These are phyloP conservation scores for Clathrospora elynae DNA, from an alignment of 2,329 filamentous ascomycete species.

Conservation along the genomic window DNA sequence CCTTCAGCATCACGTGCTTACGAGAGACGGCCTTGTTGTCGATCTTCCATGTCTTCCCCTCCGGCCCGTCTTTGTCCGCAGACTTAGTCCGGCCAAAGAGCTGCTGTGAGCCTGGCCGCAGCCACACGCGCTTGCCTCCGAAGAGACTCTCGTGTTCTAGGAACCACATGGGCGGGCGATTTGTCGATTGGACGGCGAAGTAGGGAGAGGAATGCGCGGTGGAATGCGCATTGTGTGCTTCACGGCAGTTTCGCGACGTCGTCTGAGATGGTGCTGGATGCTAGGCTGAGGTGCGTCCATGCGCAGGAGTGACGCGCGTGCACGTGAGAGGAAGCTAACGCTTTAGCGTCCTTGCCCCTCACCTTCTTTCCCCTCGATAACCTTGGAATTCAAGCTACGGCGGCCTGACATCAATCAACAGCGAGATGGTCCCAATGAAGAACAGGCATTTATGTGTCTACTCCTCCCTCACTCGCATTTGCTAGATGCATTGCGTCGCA, in stretches of 20 bases:
- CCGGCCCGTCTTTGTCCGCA: slow-evolving; percentile 52
- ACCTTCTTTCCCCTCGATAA: not conserved
- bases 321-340: slow-evolving; percentile 15
- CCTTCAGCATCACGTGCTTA: slow-evolving; percentile 80
- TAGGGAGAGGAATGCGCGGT: not conserved
- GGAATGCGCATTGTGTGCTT: slow-evolving; percentile 4
- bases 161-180: slow-evolving; percentile 55
- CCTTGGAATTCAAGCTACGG: no score
- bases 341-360: not conserved
- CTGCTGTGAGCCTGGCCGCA: slow-evolving; percentile 82
- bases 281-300: slow-evolving; percentile 4
- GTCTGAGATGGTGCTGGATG: not conserved
- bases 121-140: slow-evolving; percentile 73
- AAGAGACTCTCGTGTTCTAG: slow-evolving; percentile 62
- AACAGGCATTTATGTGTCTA: no score
- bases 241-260: not conserved
- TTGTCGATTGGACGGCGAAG: not conserved
- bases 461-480: no score
- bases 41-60: slow-evolving; percentile 59
- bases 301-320: slow-evolving; percentile 14
- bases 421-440: no score
- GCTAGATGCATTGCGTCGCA: no score
- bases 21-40: slow-evolving; percentile 83
- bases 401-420: no score
- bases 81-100: slow-evolving; percentile 81